Conservation (phyloP, 495 filamentous ascomycete species). For the Sabuloglossum arenarium region DNA sequence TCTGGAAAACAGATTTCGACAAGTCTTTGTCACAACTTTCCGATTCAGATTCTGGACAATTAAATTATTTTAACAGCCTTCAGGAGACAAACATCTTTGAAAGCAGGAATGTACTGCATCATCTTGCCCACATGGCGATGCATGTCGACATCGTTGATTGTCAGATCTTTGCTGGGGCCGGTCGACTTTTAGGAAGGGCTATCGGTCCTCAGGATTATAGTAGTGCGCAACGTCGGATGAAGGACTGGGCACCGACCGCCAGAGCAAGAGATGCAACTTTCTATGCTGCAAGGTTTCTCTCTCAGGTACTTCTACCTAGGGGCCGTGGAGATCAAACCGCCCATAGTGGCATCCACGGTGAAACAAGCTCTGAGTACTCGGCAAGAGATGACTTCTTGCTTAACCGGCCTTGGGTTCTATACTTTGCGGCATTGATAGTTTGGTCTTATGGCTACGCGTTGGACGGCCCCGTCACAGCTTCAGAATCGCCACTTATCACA, state of each 20-base stretch:
- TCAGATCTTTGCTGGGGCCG: constrained; percentile 83
- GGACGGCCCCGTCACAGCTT: constrained; percentile 47
- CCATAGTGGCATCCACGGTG: neutral
- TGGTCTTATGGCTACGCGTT: constrained; percentile 92
- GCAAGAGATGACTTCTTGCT: constrained; percentile 79
- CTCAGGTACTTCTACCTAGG: constrained; percentile 43
- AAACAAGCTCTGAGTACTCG: constrained; percentile 29
- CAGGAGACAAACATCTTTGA: constrained; percentile 65
- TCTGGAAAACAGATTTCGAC: constrained; percentile 90
- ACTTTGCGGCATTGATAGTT: constrained; percentile 76
- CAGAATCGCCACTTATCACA: constrained; percentile 29
- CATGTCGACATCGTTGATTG: constrained; percentile 96
- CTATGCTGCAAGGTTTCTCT: constrained; percentile 77
- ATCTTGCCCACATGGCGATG: constrained; percentile 93
- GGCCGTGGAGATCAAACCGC: constrained; percentile 10
- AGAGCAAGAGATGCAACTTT: constrained; percentile 84
- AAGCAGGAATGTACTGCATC: constrained; percentile 71
- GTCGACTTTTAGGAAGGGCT: constrained; percentile 62
- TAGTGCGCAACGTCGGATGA: constrained; percentile 67
- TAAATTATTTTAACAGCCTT: constrained; percentile 13
- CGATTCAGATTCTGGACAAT: constrained; percentile 9
- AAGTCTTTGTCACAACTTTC: constrained; percentile 30
- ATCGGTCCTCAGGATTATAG: constrained; percentile 66
- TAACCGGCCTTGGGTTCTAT: constrained; percentile 93
- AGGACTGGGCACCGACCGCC: constrained; percentile 77